Conservation (phyloP, 805 yeast genomes). For the Schizosaccharomyces cryophilus region DNA sequence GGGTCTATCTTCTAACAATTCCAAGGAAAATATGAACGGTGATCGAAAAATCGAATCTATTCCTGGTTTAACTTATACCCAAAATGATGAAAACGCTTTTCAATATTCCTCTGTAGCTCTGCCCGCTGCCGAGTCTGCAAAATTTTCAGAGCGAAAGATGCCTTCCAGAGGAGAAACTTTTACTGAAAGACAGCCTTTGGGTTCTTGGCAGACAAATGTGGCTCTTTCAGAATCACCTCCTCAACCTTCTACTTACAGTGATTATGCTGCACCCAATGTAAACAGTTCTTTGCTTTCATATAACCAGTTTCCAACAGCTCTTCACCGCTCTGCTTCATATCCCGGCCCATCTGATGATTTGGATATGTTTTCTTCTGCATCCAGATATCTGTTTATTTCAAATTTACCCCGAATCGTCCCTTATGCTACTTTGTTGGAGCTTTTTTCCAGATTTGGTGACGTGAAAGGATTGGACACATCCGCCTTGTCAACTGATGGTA, state of each 20-base stretch:
- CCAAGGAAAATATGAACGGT: neutral
- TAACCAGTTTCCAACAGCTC: neutral
- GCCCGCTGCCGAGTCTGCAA: neutral
- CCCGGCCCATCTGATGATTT: neutral
- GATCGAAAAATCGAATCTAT: neutral
- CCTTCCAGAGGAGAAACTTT: neutral
- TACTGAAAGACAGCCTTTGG: neutral
- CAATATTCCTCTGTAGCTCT: neutral
- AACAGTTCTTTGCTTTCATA: neutral
- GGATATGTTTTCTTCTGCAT: neutral
- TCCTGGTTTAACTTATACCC: too few relatives aligned
- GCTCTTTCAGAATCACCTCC: neutral
- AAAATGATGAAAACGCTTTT: neutral
- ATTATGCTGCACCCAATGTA: neutral
- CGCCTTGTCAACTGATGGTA: constrained; percentile 5
- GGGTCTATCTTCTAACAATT: neutral
- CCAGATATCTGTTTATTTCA: constrained; percentile 4
- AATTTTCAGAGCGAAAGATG: neutral
- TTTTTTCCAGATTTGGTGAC: constrained; percentile 3
- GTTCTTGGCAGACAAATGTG: neutral
- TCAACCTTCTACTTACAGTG: neutral
- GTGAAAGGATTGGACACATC: neutral
- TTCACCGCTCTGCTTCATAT: neutral
- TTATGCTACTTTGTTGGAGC: constrained; percentile 4
- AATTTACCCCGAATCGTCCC: constrained; percentile 5